These are phyloP conservation scores for Sistotremastrum suecicum DNA, from an alignment of 768 basidiomycete species.

Conservation along the genomic window DNA sequence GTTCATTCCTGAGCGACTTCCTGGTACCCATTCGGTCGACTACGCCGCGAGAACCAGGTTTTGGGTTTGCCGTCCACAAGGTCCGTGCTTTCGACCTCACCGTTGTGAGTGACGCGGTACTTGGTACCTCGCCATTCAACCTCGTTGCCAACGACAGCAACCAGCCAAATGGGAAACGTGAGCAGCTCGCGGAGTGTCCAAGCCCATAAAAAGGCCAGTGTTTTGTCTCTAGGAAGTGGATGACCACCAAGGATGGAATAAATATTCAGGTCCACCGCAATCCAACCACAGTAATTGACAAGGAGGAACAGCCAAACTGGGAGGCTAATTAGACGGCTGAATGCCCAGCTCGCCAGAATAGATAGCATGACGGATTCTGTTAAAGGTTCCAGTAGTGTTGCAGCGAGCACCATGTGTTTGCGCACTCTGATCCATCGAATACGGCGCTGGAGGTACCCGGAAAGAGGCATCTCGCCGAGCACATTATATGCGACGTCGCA, in stretches of 20 bases:
- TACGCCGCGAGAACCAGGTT: too few species aligned
- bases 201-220: constrained; percentile 52
- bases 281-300: constrained; percentile 55
- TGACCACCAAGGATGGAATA: constrained; percentile 63
- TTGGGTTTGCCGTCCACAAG: not conserved
- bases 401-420: constrained; percentile 81
- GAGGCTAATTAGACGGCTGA: constrained; percentile 34
- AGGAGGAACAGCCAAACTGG: constrained; percentile 40
- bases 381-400: constrained; percentile 83
- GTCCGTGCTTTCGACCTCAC: constrained; percentile 36
- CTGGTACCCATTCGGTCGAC: too few species aligned
- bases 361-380: constrained; percentile 76
- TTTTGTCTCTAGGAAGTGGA: constrained; percentile 33
- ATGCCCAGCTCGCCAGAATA: constrained; percentile 42
- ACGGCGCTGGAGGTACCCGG: constrained; percentile 77
- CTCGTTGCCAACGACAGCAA: constrained; percentile 68
- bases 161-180: constrained; percentile 77
- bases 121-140: constrained; percentile 79
- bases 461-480: constrained; percentile 75
- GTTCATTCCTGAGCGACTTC: too few species aligned
- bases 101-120: constrained; percentile 64
- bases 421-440: constrained; percentile 96
- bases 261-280: constrained; percentile 71
- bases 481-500: constrained; percentile 83
- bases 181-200: constrained; percentile 73